Conservation (phyloP, 2,329 filamentous ascomycete species). For the Pseudocercospora pini-densiflorae region DNA sequence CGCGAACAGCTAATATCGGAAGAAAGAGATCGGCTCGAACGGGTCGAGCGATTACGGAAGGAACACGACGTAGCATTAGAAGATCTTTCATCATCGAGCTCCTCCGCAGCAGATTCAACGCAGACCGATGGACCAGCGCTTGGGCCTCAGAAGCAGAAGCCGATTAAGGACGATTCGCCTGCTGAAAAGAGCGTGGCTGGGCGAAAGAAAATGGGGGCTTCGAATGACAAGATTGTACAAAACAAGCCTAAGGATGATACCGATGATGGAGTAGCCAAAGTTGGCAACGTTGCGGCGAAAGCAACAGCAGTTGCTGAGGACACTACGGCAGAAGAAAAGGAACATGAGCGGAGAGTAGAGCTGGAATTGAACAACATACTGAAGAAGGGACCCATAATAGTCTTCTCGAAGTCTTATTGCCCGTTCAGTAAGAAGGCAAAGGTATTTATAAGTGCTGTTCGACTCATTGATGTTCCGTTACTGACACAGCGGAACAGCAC, state of each 20-base stretch:
- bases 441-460: constrained; percentile 28
- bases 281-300: constrained; percentile 48
- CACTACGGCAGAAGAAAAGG: constrained; percentile 50
- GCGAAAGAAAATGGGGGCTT: constrained; percentile 52
- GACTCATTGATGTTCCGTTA: background rate
- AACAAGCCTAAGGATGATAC: constrained; percentile 41
- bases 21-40: constrained; percentile 33
- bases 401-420: constrained; percentile 96
- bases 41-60: constrained; percentile 37
- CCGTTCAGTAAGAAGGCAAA: constrained; percentile 86
- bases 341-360: constrained; percentile 68
- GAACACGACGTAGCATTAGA: constrained; percentile 38
- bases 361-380: constrained; percentile 76
- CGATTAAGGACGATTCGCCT: constrained; percentile 61
- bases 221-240: constrained; percentile 42
- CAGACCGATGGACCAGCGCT: constrained; percentile 12
- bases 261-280: constrained; percentile 50
- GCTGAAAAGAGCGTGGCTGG: constrained; percentile 54
- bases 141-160: constrained; percentile 66
- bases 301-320: constrained; percentile 26
- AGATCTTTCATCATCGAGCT: constrained; percentile 21
- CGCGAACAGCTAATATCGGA: constrained; percentile 36
- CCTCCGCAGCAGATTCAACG: constrained; percentile 8
- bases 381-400: constrained; percentile 84
- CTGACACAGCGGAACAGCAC: constrained; percentile 38